Percentiles rank a stretch among this genome's conserved stretches.
Evolutionary conservation across 2,329 filamentous ascomycete species (phyloP).

Genomic region (Pseudocercospora fuligena): DNA sequence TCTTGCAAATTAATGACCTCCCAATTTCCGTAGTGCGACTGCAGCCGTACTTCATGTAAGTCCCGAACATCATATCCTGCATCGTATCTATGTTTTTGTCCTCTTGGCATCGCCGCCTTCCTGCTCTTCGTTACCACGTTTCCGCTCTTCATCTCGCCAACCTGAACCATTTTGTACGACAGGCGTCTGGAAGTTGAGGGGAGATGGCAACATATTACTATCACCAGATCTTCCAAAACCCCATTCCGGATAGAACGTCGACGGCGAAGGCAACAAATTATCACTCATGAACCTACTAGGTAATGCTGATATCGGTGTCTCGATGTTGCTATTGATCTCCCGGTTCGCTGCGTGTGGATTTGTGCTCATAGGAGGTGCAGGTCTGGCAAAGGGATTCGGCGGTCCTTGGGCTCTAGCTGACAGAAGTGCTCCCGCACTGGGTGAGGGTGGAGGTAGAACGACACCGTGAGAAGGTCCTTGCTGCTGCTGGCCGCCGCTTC

Average conservation of each 20-base stretch:
- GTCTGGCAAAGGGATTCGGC: constrained; percentile 92
- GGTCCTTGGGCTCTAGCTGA: constrained; percentile 91
- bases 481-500: constrained; percentile 50
- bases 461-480: constrained; percentile 58
- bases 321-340: constrained; percentile 54
- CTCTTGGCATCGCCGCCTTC: constrained; percentile 33
- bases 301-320: constrained; percentile 91
- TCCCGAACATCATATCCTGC: not conserved
- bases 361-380: constrained; percentile 71
- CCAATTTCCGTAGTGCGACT: too few relatives aligned
- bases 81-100: constrained; percentile 26
- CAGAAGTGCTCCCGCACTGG: constrained; percentile 80
- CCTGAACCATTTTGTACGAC: constrained; percentile 49
- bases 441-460: constrained; percentile 89
- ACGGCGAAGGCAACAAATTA: constrained; percentile 86
- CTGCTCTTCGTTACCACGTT: constrained; percentile 34
- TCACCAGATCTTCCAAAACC: constrained; percentile 64
- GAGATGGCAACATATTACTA: constrained; percentile 83
- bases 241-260: constrained; percentile 92
- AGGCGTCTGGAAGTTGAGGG: constrained; percentile 90
- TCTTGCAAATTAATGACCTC: not conserved
- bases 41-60: too few relatives aligned
- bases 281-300: constrained; percentile 89
- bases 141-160: constrained; percentile 47
- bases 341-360: constrained; percentile 44